Base-by-base conservation (phyloP, 2,329 filamentous ascomycete genomes). In the Cladosporium colombiae region DNA sequence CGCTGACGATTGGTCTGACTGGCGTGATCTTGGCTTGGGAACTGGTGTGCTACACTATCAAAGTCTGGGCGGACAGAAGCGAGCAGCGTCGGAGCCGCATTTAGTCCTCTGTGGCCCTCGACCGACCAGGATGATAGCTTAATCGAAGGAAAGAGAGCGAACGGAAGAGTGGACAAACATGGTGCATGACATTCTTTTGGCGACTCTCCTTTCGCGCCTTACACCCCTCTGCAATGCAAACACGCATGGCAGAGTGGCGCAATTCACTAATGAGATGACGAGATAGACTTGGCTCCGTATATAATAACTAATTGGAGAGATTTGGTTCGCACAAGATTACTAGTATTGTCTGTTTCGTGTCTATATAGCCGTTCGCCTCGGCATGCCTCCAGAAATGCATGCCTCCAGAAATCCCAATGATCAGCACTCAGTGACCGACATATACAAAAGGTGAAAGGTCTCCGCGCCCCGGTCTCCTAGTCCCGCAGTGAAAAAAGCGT, bases 11-110 rank as follows among this genome's bases (percentile, higher is more conserved):
- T 86, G 94, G 93, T 2, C 76, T 96, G 7, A 91, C 92, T 1
- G 90, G 89, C 1, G 83, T 97, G 60, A 78, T 96, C 61, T 94
- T 97, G 91, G 89, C 93, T 0, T 97, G 91, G 88, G 85, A 90
- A 63, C 85, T 96, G 23, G 74, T 93, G 31, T 81, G 91, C 13
- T 86, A 97, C 67, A 90, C 92, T 29, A 80, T 97, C 75, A 97
- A 97, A 79, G 93, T 93, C 29, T 96, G 92, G 92, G 92, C 92
- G 3, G 70, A 76, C 18, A 74, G 78, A 25, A 78, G 71, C 63
- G 79, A 81, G 35, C 49, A 62, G 29, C 21, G 27, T 4, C 4
- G 3, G 16, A 21, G 23, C 16, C 50, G 27, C 3, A 27, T 31
- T 13, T 53, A 23, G 53, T 18, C 13, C 14, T 37, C 35, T 37